Evolutionary conservation across 2,329 filamentous ascomycete species (phyloP).

Genomic region (Fusarium temperatum): DNA sequence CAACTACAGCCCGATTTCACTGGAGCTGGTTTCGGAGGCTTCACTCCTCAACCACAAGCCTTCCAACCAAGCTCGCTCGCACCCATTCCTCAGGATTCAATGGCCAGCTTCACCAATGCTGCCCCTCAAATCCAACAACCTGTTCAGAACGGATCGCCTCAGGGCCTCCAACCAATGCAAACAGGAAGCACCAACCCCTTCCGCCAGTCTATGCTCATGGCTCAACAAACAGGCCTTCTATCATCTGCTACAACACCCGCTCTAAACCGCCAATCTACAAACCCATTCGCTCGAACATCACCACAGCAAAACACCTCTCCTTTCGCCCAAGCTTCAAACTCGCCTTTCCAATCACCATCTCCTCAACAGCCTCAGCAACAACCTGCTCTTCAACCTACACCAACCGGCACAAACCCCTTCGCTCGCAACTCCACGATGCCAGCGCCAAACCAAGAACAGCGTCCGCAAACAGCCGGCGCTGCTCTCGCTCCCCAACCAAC

Average conservation of each 20-base stretch:
- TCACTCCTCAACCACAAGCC: constrained; percentile 67
- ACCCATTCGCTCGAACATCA: constrained; percentile 82
- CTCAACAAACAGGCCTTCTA: constrained; percentile 62
- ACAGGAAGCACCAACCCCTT: constrained; percentile 84
- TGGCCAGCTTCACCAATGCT: constrained; percentile 48
- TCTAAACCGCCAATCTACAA: constrained; percentile 75
- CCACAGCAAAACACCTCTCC: constrained; percentile 52
- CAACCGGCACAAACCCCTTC: constrained; percentile 69
- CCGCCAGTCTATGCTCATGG: constrained; percentile 85
- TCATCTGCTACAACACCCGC: constrained; percentile 53
- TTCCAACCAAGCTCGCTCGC: constrained; percentile 64
- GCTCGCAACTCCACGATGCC: constrained; percentile 53
- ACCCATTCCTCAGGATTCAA: constrained; percentile 66
- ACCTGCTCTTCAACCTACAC: constrained; percentile 55
- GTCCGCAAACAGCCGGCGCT: constrained; percentile 57
- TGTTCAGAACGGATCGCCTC: constrained; percentile 33
- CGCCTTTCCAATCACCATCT: constrained; percentile 57
- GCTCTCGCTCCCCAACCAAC: constrained; percentile 78
- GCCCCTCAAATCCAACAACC: constrained; percentile 32
- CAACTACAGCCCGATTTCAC: constrained; percentile 62
- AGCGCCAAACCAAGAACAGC: constrained; percentile 49
- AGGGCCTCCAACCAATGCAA: constrained; percentile 40
- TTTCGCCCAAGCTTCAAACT: constrained; percentile 49
- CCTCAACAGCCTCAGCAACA: constrained; percentile 44
- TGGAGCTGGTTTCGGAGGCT: constrained; percentile 86